Percentiles rank a stretch among this genome's conserved stretches.
These are phyloP conservation scores for Tylopilus cervinicoccineus DNA, from an alignment of 768 basidiomycete species.

Conservation along the genomic window DNA sequence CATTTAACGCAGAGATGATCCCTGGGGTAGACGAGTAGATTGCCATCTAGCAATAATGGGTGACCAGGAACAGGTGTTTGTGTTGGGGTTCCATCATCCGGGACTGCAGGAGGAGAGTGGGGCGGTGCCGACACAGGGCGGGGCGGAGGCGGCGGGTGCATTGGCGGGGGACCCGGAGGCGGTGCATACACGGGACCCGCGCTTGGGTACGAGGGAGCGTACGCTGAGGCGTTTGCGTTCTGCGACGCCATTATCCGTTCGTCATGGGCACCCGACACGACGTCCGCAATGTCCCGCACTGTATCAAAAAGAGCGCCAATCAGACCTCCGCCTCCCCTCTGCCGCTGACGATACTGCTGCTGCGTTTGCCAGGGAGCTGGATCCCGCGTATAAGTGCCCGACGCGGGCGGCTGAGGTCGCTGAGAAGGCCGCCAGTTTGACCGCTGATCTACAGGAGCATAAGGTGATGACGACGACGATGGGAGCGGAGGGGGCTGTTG, in stretches of 20 bases:
- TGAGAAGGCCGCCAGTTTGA: background rate
- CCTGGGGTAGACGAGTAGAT: conserved; percentile 66
- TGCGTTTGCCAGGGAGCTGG: conserved; percentile 23
- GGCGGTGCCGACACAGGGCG: conserved; percentile 17
- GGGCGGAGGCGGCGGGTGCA: conserved; percentile 1
- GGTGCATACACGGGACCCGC: conserved; percentile 6
- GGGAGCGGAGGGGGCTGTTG: conserved; percentile 36
- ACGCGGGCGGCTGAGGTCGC: background rate
- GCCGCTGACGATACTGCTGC: conserved; percentile 16
- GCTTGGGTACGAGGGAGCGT: conserved; percentile 15
- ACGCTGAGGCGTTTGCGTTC: conserved; percentile 17
- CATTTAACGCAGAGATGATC: conserved; percentile 66
- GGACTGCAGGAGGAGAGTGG: conserved; percentile 9
- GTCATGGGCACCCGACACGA: conserved; percentile 23
- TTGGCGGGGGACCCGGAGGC: conserved; percentile 8
- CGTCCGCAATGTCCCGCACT: conserved; percentile 27
- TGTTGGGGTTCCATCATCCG: conserved; percentile 62
- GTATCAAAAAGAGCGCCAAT: conserved; percentile 26
- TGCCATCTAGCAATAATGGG: conserved; percentile 58
- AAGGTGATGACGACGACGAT: background rate
- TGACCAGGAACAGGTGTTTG: conserved; percentile 59
- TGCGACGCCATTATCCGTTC: conserved; percentile 14
- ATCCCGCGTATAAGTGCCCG: conserved; percentile 7
- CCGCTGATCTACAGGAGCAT: background rate
- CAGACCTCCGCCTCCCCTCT: conserved; percentile 21